Base-by-base conservation (phyloP, 495 filamentous ascomycete genomes). In the Aspergillus biplanus region DNA sequence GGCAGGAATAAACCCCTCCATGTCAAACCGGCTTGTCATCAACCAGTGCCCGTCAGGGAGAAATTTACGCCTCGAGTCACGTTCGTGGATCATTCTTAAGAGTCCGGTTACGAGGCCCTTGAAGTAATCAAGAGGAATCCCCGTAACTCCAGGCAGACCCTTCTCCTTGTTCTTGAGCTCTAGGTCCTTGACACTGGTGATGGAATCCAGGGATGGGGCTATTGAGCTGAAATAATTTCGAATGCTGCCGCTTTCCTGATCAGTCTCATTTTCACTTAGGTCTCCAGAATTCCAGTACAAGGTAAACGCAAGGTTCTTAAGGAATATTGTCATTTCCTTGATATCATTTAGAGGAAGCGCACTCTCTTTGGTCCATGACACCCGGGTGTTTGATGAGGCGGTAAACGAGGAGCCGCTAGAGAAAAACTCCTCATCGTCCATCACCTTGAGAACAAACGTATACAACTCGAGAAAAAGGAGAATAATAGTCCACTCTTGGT, bases 391-490 rank as follows among this genome's bases (percentile, higher is more conserved):
- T 52, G 79, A 65, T 1, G 76, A 69, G 6, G 72, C 70, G 13
- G 71, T 65, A 33, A 79, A 75, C 6, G 74, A 72, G 12, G 79
- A 76, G 11, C 71, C 73, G 47, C 73, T 77, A 6, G 75, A 80
- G 58, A 86, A 83, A 44, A 78, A 80, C 53, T 81, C 77, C 58
- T 98, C 93, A 63, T 99, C 95, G 67, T 98, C 96, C 76, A 91
- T 97, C 52, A 97, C 84, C 66, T 93, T 89, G 35, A 98, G 78
- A 6, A 97, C 82, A 71, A 98, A 97, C 12, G 89, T 91, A 73
- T 97, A 99, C 11, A 98, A 84, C 67, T 98, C 95, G 32, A 99
- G 82, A 69, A 98, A 99, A 2, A 98, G 82, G 0, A 98, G 81
- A 37, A 97, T 86, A 2, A 94, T 88, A 13, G 88, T 87, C 96